phyloP scores from a whole-genome alignment of 495 filamentous ascomycete species.

The Bombardia bombarda region DNA sequence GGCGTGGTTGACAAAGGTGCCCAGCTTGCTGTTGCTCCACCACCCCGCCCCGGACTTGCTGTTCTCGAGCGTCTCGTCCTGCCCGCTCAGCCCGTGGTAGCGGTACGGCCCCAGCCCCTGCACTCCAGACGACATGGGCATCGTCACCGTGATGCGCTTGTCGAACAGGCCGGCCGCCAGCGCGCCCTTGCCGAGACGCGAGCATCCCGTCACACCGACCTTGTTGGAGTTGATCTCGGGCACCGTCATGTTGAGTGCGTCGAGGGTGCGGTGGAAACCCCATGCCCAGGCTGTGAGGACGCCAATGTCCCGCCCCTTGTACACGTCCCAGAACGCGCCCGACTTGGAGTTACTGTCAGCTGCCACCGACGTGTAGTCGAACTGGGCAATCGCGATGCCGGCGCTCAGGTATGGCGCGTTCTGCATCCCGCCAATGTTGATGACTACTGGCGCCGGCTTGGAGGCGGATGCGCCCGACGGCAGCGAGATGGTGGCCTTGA shows the following conservation, averaged over 20 bases:
- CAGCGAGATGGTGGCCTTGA: constrained; percentile 36
- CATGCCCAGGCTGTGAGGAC: constrained; percentile 46
- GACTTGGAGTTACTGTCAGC: constrained; percentile 45
- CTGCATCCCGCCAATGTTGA: constrained; percentile 47
- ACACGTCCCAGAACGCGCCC: constrained; percentile 44
- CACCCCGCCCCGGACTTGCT: constrained; percentile 45
- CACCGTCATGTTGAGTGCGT: constrained; percentile 40
- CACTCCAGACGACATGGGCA: constrained; percentile 48
- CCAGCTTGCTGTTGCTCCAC: constrained; percentile 41
- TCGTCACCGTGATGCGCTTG: constrained; percentile 44
- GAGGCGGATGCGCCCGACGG: constrained; percentile 29
- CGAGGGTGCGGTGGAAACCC: constrained; percentile 46
- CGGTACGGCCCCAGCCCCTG: constrained; percentile 46
- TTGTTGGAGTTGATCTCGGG: constrained; percentile 40
- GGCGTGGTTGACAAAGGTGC: constrained; percentile 41
- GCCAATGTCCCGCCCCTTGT: constrained; percentile 45
- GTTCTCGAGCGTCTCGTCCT: constrained; percentile 48
- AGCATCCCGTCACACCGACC: constrained; percentile 46
- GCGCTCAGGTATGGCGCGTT: constrained; percentile 41
- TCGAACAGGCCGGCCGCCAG: constrained; percentile 45
- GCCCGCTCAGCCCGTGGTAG: constrained; percentile 42
- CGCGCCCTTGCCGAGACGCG: constrained; percentile 44
- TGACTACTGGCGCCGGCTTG: constrained; percentile 41
- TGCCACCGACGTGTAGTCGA: constrained; percentile 42
- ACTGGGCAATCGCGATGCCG: constrained; percentile 44